Base-by-base conservation (phyloP, 2,329 filamentous ascomycete species). In the Hysterium pulicare region DNA sequence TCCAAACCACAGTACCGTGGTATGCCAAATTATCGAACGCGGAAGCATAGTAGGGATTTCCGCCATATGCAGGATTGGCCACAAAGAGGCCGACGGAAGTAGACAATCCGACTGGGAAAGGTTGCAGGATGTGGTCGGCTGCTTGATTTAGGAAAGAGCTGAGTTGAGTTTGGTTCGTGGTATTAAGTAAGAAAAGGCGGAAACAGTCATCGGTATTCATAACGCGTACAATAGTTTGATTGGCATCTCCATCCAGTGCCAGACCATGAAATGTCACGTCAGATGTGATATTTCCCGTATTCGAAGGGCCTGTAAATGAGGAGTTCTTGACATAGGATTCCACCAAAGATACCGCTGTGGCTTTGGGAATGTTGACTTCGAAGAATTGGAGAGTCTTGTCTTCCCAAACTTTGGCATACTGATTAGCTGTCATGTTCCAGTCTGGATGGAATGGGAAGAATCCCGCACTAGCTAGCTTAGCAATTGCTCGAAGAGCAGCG, bases 141-240 rank as follows among this genome's bases (percentile, higher is more conserved):
- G 76, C 76, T 28, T 79, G 71, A 33, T 77, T 77, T 9, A 84
- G 54, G 53, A 81, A 82, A 0, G 66, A 47, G 0, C 75, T 80
- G 1, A 83, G 69, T 48, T 84, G 79, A 0, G 61, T 50, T 36
- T 82, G 69, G 35, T 82, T 71, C 1, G 79, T 81, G 0, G 75
- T 72, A 52, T 83, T 82, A 26, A 84, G 69, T 1, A 84, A 64
- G 58, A 83, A 83, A 42, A 77, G 75, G 1, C 79, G 77, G 67
- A 83, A 85, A 39, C 75, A 81, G 45, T 80, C 77, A 47, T 85
- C 82, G 0, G 78, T 82, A 57, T 85, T 81, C 70, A 83, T 79
- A 15, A 84, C 71, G 21, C 69, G 66, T 1, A 84, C 77, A 13
- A 76, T 58, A 2, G 70, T 55, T 21, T 75, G 68, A 17, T 74